Base-by-base conservation (phyloP, 2,329 filamentous ascomycete genomes). In the Pseudocercospora macadamiae region DNA sequence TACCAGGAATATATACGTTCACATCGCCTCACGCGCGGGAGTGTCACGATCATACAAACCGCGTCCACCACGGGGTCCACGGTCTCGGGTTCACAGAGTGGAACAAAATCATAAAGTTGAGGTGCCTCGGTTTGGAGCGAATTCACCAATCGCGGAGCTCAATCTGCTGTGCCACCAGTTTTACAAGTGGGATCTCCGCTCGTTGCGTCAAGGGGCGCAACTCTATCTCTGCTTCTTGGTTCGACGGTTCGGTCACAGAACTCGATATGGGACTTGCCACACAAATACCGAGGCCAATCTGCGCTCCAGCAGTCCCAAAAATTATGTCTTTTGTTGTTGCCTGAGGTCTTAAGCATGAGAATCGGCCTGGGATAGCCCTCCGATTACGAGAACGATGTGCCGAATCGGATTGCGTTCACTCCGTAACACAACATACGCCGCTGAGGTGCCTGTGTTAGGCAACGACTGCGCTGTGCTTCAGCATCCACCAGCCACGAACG, bases 351-450 rank as follows among this genome's bases (percentile, higher is more conserved):
- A n/a, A n/a, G n/a, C n/a, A n/a, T n/a, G n/a, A n/a, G n/a, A n/a
- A n/a, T n/a, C n/a, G n/a, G n/a, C n/a, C n/a, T n/a, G n/a, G n/a
- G n/a, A n/a, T n/a, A n/a, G n/a, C n/a, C n/a, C n/a, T n/a, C n/a
- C n/a, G n/a, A n/a, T n/a, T n/a, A 21, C 45, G 51, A 55, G 51
- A 59, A 51, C 51, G 57, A 59, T 23, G 42, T 25, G 30, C 47
- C 57, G 45, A 55, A 59, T 59, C 42, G 51, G 28, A 23, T 25
- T 14, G 19, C 10, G 3, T 23, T 26, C 6, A 8, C 10, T 23
- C 42, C 42, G 42, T 18, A 16, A 26, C 42, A 47, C 42, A 47
- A 21, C 42, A 47, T 28, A 8, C 9, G 42, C 42, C 49, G 49
- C 49, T 53, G 36, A 52, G 16, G 19, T 25, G 4, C 25, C 42